Evolutionary conservation across 2,329 filamentous ascomycete genomes (phyloP), one percentile per base, ranked within the genome.

Genomic region (Monosporascus sp.): DNA sequence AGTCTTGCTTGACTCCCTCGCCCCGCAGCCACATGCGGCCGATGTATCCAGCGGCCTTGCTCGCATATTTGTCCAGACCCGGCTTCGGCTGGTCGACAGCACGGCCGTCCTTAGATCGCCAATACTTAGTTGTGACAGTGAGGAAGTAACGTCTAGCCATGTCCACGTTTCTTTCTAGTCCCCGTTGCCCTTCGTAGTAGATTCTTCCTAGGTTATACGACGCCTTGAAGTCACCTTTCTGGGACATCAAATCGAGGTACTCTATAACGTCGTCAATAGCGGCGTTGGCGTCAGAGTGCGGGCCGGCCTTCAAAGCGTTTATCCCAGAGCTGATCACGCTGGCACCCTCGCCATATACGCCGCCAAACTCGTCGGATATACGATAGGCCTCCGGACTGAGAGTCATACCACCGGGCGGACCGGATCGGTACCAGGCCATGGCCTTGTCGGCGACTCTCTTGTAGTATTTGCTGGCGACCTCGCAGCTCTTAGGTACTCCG

Each of bases 201-300:
- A 96, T 82, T 59, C 90, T 85, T 3, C 89, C 92, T 0, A 97
- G 76, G 57, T 89, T 92, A 64, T 92, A 91, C 0, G 90, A 93
- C 1, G 92, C 90, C 67, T 89, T 91, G 52, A 90, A 82, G 65
- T 96, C 90, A 11, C 92, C 91, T 67, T 96, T 96, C 55, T 92
- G 85, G 6, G 90, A 90, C 79, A 96, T 87, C 43, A 96, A 78
- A 63, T 96, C 90, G 60, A 96, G 77, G 62, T 96, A 99, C 67
- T 99, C 94, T 54, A 99, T 84, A 17, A 97, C 88, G 69, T 99
- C 93, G 62, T 96, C 91, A 54, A 97, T 83, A 17, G 90, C 89
- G 1, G 91, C 90, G 63, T 96, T 88, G 1, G 88, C 83, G 65
- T 94, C 89, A 3, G 90, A 89, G 59, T 88, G 86, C 1, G 86